Conservation (phyloP, 164 flowering plant species). For the Macadamia tetraphylla region DNA sequence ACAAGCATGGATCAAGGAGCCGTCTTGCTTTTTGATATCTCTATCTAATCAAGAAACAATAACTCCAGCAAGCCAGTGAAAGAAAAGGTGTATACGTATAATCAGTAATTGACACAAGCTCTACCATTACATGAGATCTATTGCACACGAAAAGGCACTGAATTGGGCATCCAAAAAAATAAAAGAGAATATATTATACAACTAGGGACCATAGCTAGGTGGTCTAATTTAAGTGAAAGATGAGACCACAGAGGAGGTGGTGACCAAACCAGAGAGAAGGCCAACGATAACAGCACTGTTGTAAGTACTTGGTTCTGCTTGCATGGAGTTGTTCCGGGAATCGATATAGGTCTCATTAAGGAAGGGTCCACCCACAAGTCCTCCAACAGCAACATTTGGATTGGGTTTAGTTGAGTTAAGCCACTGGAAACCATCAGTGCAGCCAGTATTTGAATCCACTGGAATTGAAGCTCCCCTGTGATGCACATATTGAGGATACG, state of each 20-base stretch:
- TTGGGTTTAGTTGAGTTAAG: conserved; percentile 56
- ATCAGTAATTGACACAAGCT: too few relatives aligned
- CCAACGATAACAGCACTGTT: conserved; percentile 76
- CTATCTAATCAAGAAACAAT: too few relatives aligned
- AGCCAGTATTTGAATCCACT: conserved; percentile 45
- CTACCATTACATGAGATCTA: too few relatives aligned
- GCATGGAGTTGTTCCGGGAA: conserved; percentile 74
- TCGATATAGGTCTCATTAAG: conserved; percentile 62
- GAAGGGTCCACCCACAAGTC: conserved; percentile 90
- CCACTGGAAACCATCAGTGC: conserved; percentile 66
- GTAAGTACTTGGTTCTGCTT: conserved; percentile 81
- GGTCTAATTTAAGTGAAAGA: conserved; percentile 44
- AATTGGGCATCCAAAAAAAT: too few relatives aligned
- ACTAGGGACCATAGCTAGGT: too few relatives aligned
- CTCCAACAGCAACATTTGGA: conserved; percentile 81
- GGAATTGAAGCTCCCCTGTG: conserved; percentile 98
- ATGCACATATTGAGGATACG: conserved; percentile 73
- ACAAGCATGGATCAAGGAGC: too few relatives aligned
- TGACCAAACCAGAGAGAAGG: conserved; percentile 75
- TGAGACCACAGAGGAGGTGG: conserved; percentile 63
- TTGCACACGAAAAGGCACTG: too few relatives aligned
- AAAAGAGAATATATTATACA: too few relatives aligned
- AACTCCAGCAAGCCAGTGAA: too few relatives aligned
- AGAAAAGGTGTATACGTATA: too few relatives aligned
- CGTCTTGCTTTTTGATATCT: too few relatives aligned